These are phyloP conservation scores for Syncephalis fuscata DNA, from an alignment of 371 early-diverging fungal genomes.

Conservation along the genomic window DNA sequence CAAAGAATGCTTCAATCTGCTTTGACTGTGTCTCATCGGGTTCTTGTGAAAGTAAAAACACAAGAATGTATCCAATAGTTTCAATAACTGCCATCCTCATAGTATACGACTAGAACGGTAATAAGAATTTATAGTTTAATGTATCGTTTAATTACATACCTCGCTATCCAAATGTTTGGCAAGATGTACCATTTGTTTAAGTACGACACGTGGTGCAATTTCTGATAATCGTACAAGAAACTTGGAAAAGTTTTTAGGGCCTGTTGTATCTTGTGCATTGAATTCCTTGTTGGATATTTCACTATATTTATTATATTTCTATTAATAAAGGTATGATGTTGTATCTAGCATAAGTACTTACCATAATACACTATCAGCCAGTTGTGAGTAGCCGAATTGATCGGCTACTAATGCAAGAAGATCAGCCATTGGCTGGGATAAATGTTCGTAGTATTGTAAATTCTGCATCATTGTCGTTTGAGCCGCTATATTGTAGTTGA, in stretches of 20 bases:
- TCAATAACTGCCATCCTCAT: constrained; percentile 79
- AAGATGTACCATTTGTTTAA: constrained; percentile 72
- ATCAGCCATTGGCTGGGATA: constrained; percentile 83
- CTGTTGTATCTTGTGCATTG: constrained; percentile 44
- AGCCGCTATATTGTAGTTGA: constrained; percentile 23
- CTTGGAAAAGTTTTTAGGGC: constrained; percentile 62
- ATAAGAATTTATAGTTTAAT: background rate
- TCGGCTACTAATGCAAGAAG: constrained; percentile 45
- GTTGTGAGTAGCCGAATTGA: constrained; percentile 42
- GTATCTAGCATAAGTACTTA: constrained; percentile 27
- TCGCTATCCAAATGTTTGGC: constrained; percentile 75
- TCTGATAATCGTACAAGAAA: constrained; percentile 77
- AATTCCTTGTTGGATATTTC: constrained; percentile 23
- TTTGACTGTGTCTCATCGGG: constrained; percentile 35
- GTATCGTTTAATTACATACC: constrained; percentile 17
- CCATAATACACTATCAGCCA: constrained; percentile 68
- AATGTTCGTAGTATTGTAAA: constrained; percentile 82
- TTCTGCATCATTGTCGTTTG: constrained; percentile 73
- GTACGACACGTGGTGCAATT: constrained; percentile 51
- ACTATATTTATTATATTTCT: constrained; percentile 1
- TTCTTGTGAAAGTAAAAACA: constrained; percentile 39
- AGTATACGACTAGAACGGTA: constrained; percentile 41
- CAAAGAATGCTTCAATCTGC: constrained; percentile 56
- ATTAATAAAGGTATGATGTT: too few species aligned
- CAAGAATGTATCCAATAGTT: constrained; percentile 64